Base-by-base conservation (phyloP, 1,284 basidiomycete genomes). In the Boletellus deceptivus region DNA sequence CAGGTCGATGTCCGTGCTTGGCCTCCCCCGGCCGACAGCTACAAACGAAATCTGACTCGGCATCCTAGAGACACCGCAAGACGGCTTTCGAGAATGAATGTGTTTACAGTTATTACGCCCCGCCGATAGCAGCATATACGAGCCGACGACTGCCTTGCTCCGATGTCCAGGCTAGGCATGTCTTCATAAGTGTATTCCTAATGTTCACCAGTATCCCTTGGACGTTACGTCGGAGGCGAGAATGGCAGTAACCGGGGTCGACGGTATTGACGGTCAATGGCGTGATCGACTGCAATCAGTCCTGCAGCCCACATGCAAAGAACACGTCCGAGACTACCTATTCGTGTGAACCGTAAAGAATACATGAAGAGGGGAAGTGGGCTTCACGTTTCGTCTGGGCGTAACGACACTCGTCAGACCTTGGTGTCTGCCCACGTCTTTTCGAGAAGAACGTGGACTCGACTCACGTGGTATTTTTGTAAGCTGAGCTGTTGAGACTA, bases 241-340 rank as follows among this genome's bases (percentile, higher is more conserved):
- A 78, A 42, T 62, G 48, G 61, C 79, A 82, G 53, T 69, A 76
- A 0, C 80, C 79, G 6, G 37, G 80, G 43, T 72, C 72, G 34
- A 76, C 71, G 14, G 70, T 40, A 22, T 73, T 70, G 16, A 77
- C 59, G 0, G 70, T 63, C 36, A 71, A 53, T 1, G 68, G 61
- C 2, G 40, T 55, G 27, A 51, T 51, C 3, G 53, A 51, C 24
- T 49, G 45, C 31, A 64, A 14, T n/a, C 45, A 43, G 4, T 55
- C 57, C 13, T 67, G 57, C 40, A 65, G 44, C 2, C 55, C 60
- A 14, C 63, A 65, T 1, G 46, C 41, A n/a, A 66, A 66, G 29
- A 65, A 25, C n/a, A 66, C 38, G 18, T 66, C 66, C 13, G 68
- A 3, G 2, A 69, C 64, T 64, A 17, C 16, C 16, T 2, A 2